phyloP scores from a whole-genome alignment of 1,139 yeast genomes.

The Blastobotrys serpentis region DNA sequence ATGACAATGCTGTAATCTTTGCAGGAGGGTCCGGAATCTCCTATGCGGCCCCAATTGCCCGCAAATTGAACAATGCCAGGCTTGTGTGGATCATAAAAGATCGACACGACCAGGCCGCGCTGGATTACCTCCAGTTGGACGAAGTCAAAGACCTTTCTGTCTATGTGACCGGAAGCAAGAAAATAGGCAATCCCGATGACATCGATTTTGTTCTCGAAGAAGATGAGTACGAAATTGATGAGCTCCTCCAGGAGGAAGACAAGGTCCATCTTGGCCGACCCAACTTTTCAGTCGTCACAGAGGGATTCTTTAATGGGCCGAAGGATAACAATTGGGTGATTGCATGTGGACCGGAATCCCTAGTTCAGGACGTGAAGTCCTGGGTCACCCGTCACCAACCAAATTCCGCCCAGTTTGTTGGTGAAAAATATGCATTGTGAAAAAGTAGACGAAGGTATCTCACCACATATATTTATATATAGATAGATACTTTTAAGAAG shows the following conservation, averaged over 20 bases:
- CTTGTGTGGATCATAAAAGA: constrained; percentile 56
- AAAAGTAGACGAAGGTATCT: background rate
- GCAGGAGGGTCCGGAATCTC: constrained; percentile 92
- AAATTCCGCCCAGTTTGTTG: constrained; percentile 40
- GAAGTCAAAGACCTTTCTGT: constrained; percentile 36
- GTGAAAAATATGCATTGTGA: constrained; percentile 38
- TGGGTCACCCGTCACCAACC: constrained; percentile 40
- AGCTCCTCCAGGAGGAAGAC: constrained; percentile 8
- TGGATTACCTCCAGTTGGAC: constrained; percentile 33
- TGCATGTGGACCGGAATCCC: constrained; percentile 60
- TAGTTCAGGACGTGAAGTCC: constrained; percentile 45
- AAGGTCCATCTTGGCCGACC: constrained; percentile 25
- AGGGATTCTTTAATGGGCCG: constrained; percentile 24
- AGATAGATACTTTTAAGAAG: too few relatives aligned
- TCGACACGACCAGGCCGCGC: constrained; percentile 45
- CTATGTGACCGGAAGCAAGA: constrained; percentile 29
- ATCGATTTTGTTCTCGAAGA: constrained; percentile 26
- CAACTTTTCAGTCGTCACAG: constrained; percentile 25
- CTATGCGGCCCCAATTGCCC: constrained; percentile 56
- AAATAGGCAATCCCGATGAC: constrained; percentile 24
- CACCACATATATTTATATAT: background rate
- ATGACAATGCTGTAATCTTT: constrained; percentile 50
- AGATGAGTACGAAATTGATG: constrained; percentile 9
- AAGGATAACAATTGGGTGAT: constrained; percentile 47
- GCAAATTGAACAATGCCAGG: constrained; percentile 28